Conservation (phyloP, 2,329 filamentous ascomycete species). For the Clarireedia paspali region DNA sequence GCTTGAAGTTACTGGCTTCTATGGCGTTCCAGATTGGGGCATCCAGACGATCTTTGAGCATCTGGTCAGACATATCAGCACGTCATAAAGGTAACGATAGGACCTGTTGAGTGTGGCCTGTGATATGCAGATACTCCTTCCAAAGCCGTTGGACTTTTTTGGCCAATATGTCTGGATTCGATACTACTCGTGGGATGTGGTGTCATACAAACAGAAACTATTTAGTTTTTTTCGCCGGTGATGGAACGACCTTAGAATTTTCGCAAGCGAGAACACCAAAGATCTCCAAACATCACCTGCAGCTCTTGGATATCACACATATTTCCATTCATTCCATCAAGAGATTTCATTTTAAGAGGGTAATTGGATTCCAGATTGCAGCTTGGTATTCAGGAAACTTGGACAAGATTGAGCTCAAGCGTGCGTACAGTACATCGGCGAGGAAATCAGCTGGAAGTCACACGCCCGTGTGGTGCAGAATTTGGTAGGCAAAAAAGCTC, state of each 20-base stretch:
- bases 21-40: slow-evolving; percentile 29
- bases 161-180: not conserved
- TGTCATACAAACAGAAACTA: not conserved
- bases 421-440: too few relatives aligned
- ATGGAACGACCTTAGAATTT: not conserved
- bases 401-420: too few relatives aligned
- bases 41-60: slow-evolving; percentile 25
- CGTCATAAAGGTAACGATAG: not conserved
- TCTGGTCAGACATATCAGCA: slow-evolving; percentile 19
- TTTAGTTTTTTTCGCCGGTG: not conserved
- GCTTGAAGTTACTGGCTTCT: slow-evolving; percentile 29
- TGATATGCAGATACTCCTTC: not conserved
- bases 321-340: not conserved
- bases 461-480: too few relatives aligned
- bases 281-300: too few relatives aligned
- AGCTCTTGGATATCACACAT: not conserved
- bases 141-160: not conserved
- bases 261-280: slow-evolving; percentile 3
- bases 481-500: too few relatives aligned
- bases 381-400: too few relatives aligned
- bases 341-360: not conserved
- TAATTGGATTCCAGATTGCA: too few relatives aligned
- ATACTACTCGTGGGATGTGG: not conserved
- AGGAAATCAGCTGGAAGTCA: too few relatives aligned
- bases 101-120: not conserved